Conservation (phyloP, 768 basidiomycete species). For the Pleurotus ostreatus region DNA sequence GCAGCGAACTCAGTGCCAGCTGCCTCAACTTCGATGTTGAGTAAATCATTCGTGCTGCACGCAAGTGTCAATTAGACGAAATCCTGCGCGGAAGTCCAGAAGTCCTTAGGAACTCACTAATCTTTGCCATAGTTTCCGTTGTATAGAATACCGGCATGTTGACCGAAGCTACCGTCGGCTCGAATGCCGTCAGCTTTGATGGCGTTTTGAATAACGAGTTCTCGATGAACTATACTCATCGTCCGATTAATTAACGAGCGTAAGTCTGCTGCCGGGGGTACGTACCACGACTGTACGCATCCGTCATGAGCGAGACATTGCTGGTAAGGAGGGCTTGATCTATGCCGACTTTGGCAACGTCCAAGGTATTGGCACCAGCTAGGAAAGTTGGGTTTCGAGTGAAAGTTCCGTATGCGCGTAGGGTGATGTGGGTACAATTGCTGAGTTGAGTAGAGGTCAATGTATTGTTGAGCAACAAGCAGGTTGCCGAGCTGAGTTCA, state of each 20-base stretch:
- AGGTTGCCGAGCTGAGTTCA: constrained; percentile 49
- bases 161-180: constrained; percentile 46
- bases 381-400: constrained; percentile 39
- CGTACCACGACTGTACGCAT: constrained; percentile 37
- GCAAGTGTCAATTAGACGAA: not conserved
- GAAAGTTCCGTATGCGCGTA: constrained; percentile 48
- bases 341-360: constrained; percentile 61
- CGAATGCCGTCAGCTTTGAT: constrained; percentile 59
- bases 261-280: not conserved
- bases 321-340: constrained; percentile 39
- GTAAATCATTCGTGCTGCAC: constrained; percentile 53
- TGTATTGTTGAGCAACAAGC: constrained; percentile 48
- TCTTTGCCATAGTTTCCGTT: constrained; percentile 69
- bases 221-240: constrained; percentile 38
- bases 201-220: constrained; percentile 45
- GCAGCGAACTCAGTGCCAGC: constrained; percentile 58
- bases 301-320: constrained; percentile 41
- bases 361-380: constrained; percentile 63
- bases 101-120: constrained; percentile 21
- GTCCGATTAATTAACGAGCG: not conserved
- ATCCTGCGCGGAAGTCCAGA: not conserved
- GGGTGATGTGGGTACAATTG: constrained; percentile 48
- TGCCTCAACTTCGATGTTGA: constrained; percentile 58
- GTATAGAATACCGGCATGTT: constrained; percentile 61
- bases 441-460: constrained; percentile 36